phyloP scores from a whole-genome alignment of 768 basidiomycete species.

The Crassisporium funariophilum region DNA sequence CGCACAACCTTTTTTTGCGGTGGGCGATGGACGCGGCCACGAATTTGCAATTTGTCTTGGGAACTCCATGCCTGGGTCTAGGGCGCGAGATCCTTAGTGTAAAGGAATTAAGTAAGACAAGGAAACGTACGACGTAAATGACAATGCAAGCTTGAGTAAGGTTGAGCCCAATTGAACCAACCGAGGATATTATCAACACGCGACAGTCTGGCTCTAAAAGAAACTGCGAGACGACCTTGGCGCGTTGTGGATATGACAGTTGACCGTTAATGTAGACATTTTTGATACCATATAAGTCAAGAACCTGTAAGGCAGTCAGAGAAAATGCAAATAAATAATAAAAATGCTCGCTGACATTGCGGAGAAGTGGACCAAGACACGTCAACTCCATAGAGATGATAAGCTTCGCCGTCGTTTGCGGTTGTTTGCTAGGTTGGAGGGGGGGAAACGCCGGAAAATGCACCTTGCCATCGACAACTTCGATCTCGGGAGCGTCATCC shows the following conservation, averaged over 20 bases:
- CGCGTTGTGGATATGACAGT: constrained; percentile 8
- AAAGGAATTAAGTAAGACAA: neutral
- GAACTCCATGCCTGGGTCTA: constrained; percentile 31
- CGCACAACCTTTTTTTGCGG: constrained; percentile 24
- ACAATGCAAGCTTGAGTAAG: neutral
- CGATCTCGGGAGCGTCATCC: constrained; percentile 13
- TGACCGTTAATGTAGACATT: constrained; percentile 11
- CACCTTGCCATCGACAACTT: constrained; percentile 11
- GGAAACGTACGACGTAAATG: constrained; percentile 4
- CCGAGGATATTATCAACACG: constrained; percentile 13
- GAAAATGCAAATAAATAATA: neutral
- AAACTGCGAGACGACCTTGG: constrained; percentile 6
- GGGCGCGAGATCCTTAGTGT: neutral
- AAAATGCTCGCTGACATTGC: constrained; percentile 15
- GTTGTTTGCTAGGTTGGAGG: neutral
- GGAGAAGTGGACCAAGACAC: constrained; percentile 10
- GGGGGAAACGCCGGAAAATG: constrained; percentile 8
- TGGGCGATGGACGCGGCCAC: constrained; percentile 25
- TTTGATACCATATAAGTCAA: constrained; percentile 10
- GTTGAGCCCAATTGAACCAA: constrained; percentile 19
- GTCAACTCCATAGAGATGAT: constrained; percentile 24
- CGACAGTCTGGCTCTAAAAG: neutral
- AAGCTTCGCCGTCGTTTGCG: constrained; percentile 4
- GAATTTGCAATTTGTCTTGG: constrained; percentile 26
- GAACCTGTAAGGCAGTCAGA: constrained; percentile 6